Conservation (phyloP, 1,139 yeast species). For the Blastobotrys malaysiensis region DNA sequence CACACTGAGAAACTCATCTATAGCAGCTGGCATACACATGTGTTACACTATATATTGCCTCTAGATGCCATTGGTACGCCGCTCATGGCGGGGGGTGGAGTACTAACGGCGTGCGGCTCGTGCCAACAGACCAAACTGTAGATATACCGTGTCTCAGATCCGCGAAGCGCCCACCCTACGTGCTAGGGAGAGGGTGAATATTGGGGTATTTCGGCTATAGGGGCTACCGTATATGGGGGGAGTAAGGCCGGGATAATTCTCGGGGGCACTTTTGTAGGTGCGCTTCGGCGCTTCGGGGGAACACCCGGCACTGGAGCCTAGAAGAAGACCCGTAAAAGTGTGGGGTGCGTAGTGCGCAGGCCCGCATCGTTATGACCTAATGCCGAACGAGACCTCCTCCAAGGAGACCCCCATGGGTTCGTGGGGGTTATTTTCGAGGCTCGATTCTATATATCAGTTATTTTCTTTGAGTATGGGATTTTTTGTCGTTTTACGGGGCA, state of each 20-base stretch:
- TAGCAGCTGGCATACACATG: too few species aligned
- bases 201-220: neutral
- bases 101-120: too few species aligned
- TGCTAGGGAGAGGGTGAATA: neutral
- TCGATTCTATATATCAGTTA: too few species aligned
- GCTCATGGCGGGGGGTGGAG: neutral
- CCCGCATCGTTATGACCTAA: too few species aligned
- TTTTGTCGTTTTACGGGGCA: too few species aligned
- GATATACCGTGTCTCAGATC: neutral
- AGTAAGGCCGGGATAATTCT: constrained; percentile 1
- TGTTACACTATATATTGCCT: too few species aligned
- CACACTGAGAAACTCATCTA: neutral
- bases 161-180: neutral
- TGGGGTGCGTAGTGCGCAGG: neutral
- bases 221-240: constrained; percentile 2
- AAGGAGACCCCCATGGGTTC: too few species aligned
- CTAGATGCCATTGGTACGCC: too few species aligned
- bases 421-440: too few species aligned
- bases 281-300: neutral
- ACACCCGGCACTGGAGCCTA: neutral
- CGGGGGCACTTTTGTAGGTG: neutral
- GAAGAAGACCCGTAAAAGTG: neutral
- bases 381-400: too few species aligned
- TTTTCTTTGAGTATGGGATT: too few species aligned
- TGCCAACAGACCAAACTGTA: too few species aligned